These are phyloP conservation scores for Heritiera fomes DNA, from an alignment of 345 rosid species.

Conservation along the genomic window DNA sequence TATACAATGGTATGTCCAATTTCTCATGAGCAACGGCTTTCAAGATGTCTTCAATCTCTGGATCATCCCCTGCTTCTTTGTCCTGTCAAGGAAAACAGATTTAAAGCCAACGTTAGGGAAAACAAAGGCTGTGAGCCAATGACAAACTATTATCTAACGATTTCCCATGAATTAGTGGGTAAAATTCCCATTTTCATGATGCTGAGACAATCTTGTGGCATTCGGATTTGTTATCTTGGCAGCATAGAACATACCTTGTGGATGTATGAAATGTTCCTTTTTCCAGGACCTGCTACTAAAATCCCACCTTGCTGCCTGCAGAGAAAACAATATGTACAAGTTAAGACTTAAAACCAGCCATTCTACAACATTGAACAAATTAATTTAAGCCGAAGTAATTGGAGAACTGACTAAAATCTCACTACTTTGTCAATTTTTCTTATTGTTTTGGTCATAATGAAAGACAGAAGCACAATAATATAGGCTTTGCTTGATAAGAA, in stretches of 20 bases:
- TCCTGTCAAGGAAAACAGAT: constrained; percentile 49
- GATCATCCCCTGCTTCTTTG: constrained; percentile 95
- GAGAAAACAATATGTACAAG: constrained; percentile 18
- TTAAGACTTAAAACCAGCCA: not conserved
- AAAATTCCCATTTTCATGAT: not conserved
- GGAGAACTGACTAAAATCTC: not conserved
- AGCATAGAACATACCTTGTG: constrained; percentile 81
- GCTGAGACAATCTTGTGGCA: no score
- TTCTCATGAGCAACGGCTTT: constrained; percentile 72
- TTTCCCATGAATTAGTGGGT: not conserved
- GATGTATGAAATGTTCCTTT: constrained; percentile 69
- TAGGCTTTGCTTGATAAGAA: not conserved
- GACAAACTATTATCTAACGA: not conserved
- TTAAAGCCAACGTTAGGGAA: not conserved
- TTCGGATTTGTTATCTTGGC: no score
- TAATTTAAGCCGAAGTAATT: not conserved
- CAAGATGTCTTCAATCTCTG: constrained; percentile 63
- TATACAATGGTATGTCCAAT: not conserved
- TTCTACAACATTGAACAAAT: not conserved
- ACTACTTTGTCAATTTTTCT: not conserved
- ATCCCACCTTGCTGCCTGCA: constrained; percentile 96
- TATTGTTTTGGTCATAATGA: not conserved
- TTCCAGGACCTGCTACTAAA: constrained; percentile 90
- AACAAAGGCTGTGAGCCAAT: not conserved
- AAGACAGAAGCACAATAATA: no score